Evolutionary conservation across 306 rosid species (phyloP).

Genomic region (Macrotyloma uniflorum): DNA sequence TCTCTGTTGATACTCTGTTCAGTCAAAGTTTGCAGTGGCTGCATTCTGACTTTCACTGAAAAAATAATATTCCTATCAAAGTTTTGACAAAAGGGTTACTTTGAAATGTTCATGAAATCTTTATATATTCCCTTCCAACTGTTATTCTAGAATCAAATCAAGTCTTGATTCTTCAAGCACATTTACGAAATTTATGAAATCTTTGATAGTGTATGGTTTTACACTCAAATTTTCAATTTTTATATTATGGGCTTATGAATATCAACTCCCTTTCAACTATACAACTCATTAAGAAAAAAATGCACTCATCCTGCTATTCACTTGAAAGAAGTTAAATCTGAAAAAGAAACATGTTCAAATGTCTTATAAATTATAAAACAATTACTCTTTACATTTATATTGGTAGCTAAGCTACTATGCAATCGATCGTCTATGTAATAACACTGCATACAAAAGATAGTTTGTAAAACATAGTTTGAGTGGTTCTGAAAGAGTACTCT

Average conservation of each 20-base stretch:
- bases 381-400: conserved; percentile 3
- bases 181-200: background rate
- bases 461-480: no score
- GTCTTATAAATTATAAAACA: background rate
- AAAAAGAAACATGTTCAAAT: background rate
- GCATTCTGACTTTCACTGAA: background rate
- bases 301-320: background rate
- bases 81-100: background rate
- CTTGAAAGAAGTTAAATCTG: no score
- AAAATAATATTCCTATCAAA: background rate
- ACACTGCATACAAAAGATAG: background rate
- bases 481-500: background rate
- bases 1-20: background rate
- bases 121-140: background rate
- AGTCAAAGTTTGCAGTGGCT: background rate
- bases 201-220: background rate
- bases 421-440: background rate
- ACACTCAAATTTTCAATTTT: background rate
- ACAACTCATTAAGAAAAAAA: background rate
- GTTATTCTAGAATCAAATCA: background rate
- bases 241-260: background rate
- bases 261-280: background rate
- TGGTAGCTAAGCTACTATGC: background rate
- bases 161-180: background rate
- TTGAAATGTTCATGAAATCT: background rate